phyloP scores from a whole-genome alignment of 2,329 filamentous ascomycete species.

The Colletotrichum incanum region DNA sequence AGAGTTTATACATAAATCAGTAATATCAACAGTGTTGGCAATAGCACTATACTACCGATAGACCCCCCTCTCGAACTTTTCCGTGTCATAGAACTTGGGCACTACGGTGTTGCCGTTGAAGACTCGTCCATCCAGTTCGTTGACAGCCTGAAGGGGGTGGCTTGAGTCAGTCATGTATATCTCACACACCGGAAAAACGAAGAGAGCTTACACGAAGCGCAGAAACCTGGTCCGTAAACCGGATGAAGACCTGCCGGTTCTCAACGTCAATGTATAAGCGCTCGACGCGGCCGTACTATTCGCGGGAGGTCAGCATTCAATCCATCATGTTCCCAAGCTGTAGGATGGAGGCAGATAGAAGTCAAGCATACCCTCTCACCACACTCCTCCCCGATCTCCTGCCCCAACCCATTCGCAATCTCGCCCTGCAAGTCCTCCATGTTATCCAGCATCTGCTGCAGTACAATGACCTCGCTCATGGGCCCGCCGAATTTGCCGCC shows the following conservation, averaged over 20 bases:
- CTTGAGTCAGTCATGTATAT: neutral
- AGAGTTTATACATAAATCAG: too few species aligned
- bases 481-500: conserved; percentile 71
- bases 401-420: conserved; percentile 81
- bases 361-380: conserved; percentile 76
- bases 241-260: conserved; percentile 85
- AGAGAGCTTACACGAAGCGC: conserved; percentile 80
- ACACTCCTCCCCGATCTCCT: conserved; percentile 97
- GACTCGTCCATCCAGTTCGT: conserved; percentile 87
- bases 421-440: conserved; percentile 85
- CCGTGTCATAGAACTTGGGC: conserved; percentile 86
- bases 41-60: conserved; percentile 54
- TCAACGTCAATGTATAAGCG: conserved; percentile 81
- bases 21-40: neutral
- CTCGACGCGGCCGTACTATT: conserved; percentile 85
- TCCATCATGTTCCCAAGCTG: conserved; percentile 12
- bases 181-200: neutral
- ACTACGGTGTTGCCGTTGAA: conserved; percentile 90
- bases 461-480: conserved; percentile 87
- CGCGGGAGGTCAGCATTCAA: conserved; percentile 31
- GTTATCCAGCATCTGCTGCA: conserved; percentile 88
- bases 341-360: conserved; percentile 1
- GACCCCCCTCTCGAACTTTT: conserved; percentile 83
- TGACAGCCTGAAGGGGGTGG: conserved; percentile 77
- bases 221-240: conserved; percentile 89